Conservation (phyloP, 208 protist species). For the Trypanosoma avium region DNA sequence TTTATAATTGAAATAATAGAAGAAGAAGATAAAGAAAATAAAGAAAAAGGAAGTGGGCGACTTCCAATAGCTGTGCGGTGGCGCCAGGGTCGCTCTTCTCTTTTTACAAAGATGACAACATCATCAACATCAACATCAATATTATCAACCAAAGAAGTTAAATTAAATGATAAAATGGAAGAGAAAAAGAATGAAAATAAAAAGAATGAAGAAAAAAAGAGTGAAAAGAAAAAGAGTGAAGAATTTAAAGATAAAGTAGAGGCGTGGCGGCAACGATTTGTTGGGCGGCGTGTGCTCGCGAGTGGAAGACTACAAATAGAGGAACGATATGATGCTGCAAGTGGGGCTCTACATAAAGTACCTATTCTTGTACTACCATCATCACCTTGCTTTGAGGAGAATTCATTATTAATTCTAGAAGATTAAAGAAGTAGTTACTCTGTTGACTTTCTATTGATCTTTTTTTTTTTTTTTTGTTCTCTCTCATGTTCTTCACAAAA, state of each 20-base stretch:
- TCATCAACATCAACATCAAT: no score
- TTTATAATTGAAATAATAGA: slow-evolving; percentile 47
- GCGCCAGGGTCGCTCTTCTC: slow-evolving; percentile 9
- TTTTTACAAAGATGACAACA: no score
- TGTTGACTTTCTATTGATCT: no score
- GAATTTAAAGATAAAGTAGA: no score
- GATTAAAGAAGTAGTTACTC: neutral
- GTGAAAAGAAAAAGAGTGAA: slow-evolving; percentile 9
- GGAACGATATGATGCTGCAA: slow-evolving; percentile 45
- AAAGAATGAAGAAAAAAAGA: neutral
- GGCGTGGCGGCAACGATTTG: slow-evolving; percentile 12
- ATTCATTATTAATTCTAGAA: slow-evolving; percentile 11
- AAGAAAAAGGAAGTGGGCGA: slow-evolving; percentile 2
- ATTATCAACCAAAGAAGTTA: no score
- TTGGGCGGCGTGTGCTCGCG: slow-evolving; percentile 36
- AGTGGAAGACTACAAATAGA: slow-evolving; percentile 56
- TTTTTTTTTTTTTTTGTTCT: slow-evolving; percentile 1
- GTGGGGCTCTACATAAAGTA: slow-evolving; percentile 36
- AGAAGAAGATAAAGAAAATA: no score
- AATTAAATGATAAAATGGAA: no score
- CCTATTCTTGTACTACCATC: slow-evolving; percentile 40
- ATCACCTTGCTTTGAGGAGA: slow-evolving; percentile 12
- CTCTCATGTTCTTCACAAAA: no score
- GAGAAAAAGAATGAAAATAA: neutral
- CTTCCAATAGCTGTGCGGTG: slow-evolving; percentile 47